phyloP scores from a whole-genome alignment of 2,329 filamentous ascomycete species.

The Albophoma yamanashiensis region DNA sequence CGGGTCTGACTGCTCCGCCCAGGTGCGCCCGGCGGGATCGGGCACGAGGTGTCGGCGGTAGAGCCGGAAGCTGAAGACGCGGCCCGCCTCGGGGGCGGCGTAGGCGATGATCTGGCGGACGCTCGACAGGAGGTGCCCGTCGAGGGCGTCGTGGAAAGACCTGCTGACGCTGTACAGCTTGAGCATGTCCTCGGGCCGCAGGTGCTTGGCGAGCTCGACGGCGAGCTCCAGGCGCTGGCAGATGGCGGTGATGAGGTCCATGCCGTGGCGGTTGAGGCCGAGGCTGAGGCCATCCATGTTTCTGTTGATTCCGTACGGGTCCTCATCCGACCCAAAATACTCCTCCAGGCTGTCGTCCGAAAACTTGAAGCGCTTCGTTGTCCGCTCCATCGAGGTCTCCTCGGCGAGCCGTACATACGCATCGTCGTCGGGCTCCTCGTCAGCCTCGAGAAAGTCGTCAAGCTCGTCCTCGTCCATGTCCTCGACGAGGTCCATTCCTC shows the following conservation, averaged over 20 bases:
- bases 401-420: conserved; percentile 4
- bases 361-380: conserved; percentile 18
- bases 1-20: conserved; percentile 12
- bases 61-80: conserved; percentile 49
- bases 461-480: conserved; percentile 6
- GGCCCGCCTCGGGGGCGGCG: conserved; percentile 43
- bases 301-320: conserved; percentile 14
- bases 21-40: conserved; percentile 44
- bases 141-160: conserved; percentile 49
- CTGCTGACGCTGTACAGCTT: conserved; percentile 54
- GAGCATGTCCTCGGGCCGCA: conserved; percentile 46
- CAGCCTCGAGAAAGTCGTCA: neutral
- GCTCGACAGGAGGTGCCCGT: conserved; percentile 46
- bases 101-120: conserved; percentile 43
- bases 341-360: conserved; percentile 12
- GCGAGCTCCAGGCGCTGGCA: conserved; percentile 39
- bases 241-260: conserved; percentile 33
- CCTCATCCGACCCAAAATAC: conserved; percentile 14
- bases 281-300: conserved; percentile 7
- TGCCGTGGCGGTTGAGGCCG: conserved; percentile 12
- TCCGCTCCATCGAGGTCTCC: conserved; percentile 5
- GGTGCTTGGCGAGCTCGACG: conserved; percentile 41
- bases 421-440: neutral
- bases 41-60: conserved; percentile 46
- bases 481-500: conserved; percentile 4